Evolutionary conservation across 2,329 filamentous ascomycete genomes (phyloP).

Genomic region (Dactylellina parvicollis): DNA sequence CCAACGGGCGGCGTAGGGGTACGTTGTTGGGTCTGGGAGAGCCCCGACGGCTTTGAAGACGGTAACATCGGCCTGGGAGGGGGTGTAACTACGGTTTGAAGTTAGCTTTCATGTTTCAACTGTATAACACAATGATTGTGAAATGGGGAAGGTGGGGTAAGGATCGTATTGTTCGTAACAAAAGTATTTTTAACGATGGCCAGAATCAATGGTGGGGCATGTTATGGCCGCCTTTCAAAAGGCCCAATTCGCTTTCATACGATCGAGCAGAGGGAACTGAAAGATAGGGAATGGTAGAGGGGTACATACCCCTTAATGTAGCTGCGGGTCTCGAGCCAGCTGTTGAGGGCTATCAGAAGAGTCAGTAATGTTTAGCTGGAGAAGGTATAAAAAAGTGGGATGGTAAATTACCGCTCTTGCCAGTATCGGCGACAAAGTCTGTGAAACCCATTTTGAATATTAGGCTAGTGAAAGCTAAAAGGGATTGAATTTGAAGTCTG

Average conservation of each 20-base stretch:
- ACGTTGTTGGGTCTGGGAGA: constrained; percentile 82
- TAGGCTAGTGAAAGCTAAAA: constrained; percentile 13
- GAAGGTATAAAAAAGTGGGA: constrained; percentile 28
- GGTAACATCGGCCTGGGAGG: constrained; percentile 95
- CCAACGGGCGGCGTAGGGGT: constrained; percentile 94
- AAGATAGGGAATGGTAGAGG: constrained; percentile 52
- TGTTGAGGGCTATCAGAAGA: constrained; percentile 67
- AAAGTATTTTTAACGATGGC: constrained; percentile 60
- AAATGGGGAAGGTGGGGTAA: constrained; percentile 3
- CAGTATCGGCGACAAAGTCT: constrained; percentile 74
- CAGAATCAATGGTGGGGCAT: constrained; percentile 86
- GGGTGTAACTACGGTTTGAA: constrained; percentile 64
- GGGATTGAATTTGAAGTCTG: neutral
- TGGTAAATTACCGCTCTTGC: constrained; percentile 67
- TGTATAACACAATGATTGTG: neutral
- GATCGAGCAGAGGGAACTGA: constrained; percentile 64
- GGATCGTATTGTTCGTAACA: constrained; percentile 26
- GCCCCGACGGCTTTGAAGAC: constrained; percentile 87
- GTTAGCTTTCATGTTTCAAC: constrained; percentile 19
- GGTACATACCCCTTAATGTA: constrained; percentile 82
- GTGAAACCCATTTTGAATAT: constrained; percentile 72
- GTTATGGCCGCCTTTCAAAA: constrained; percentile 91
- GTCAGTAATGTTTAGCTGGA: constrained; percentile 6
- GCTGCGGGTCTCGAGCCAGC: constrained; percentile 77
- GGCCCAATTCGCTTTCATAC: constrained; percentile 88